Evolutionary conservation across 345 rosid species (phyloP).

Genomic region (Populus tremula): DNA sequence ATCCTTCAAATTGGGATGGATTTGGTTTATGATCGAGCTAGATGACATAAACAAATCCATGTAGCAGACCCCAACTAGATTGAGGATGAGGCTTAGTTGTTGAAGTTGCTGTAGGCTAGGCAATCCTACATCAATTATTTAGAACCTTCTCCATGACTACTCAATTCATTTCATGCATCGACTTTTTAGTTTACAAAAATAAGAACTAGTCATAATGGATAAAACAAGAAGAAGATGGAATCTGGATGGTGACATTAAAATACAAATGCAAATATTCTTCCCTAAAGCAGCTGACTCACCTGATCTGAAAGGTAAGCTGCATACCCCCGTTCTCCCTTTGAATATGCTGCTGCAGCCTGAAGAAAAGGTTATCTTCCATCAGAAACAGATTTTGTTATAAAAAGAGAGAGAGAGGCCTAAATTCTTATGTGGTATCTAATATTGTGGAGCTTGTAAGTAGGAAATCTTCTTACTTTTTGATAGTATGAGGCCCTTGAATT

Average conservation of each 20-base stretch:
- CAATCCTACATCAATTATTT: background rate
- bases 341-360: conserved; percentile 81
- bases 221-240: background rate
- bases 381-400: background rate
- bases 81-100: too few relatives aligned
- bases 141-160: background rate
- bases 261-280: background rate
- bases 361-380: conserved; percentile 13
- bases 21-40: too few relatives aligned
- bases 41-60: too few relatives aligned
- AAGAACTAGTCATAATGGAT: background rate
- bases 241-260: background rate
- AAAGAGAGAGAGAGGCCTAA: background rate
- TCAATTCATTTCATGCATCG: background rate
- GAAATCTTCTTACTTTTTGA: conserved; percentile 50
- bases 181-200: background rate
- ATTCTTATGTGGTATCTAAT: background rate
- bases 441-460: too few relatives aligned
- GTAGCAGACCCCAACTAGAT: too few relatives aligned
- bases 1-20: too few relatives aligned
- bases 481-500: conserved; percentile 54
- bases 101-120: background rate
- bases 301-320: conserved; percentile 81
- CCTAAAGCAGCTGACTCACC: conserved; percentile 39
- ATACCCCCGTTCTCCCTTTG: conserved; percentile 57